Evolutionary conservation across 257 asterid genomes (phyloP), one percentile per base, ranked within the genome.

Genomic region (Hygrophila difformis): DNA sequence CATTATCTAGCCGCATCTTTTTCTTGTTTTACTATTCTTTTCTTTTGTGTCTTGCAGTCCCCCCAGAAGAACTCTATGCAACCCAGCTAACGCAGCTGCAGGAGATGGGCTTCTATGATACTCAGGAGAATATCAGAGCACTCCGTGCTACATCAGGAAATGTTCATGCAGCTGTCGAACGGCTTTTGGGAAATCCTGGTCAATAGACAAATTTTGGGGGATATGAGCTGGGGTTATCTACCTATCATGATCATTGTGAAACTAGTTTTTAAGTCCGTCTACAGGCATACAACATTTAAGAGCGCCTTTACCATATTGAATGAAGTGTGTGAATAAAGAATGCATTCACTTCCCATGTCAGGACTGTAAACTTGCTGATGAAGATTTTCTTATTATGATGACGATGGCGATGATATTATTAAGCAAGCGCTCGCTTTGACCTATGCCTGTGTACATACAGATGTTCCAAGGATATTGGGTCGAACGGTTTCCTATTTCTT

Each of bases 91-190:
- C 81, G 18, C 84, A 72, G 66, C 69, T 79, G 19, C 84, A 59
- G 19, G 89, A 79, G 58, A 75, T 79, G 84, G 89, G 84, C n/a
- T 79, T 75, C 62, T 61, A 63, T 8, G 79, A 75, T 57, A 67
- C 75, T 0, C 68, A 70, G 29, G 81, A 72, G 46, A 75, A 79
- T 17, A 75, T 75, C 54, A 57, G 79, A 58, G 81, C 84, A 3
- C 71, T 79, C 38, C 56, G 53, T 34, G 79, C 89, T 37, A 63
- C 89, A 8, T 47, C 69, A 16, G 84, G 84, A 44, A 75, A 72
- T 49, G 81, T 79, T 29, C 66, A 79, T 51, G 81, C 81, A 7
- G 84, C 89, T 4, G 73, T 79, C 3, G 79, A 79, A 47, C 77
- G 79, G 6, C 81, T 79, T 17, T 37, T 79, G 64, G 81, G 78